Conservation (phyloP, 108 stramenopile species). For the Cyclotella cryptica region DNA sequence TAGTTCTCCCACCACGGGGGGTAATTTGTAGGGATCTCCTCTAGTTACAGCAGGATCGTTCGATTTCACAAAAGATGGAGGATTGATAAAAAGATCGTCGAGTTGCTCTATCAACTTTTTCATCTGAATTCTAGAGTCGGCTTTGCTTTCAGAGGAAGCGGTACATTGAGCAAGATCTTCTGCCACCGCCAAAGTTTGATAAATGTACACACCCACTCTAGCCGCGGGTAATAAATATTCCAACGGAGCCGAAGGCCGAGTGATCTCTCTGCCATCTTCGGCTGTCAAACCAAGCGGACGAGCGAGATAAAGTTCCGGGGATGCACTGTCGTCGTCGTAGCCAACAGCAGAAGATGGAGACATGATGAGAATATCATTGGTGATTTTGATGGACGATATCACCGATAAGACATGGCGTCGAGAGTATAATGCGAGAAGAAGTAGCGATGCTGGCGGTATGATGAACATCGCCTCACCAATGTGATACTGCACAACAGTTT, state of each 20-base stretch:
- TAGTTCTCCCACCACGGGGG: conserved; percentile 45
- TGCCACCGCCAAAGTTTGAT: conserved; percentile 40
- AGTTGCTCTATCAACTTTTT: conserved; percentile 11
- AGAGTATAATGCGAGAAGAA: background rate
- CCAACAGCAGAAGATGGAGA: conserved; percentile 7
- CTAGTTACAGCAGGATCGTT: conserved; percentile 34
- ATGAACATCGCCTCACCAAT: no score
- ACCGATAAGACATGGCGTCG: background rate
- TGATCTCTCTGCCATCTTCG: background rate
- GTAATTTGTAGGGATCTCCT: conserved; percentile 43
- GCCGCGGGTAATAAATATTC: conserved; percentile 63
- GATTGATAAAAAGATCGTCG: conserved; percentile 28
- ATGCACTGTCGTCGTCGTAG: background rate
- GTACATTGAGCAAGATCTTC: conserved; percentile 27
- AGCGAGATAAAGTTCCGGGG: conserved; percentile 19
- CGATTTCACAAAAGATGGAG: conserved; percentile 31
- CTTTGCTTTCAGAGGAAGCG: background rate
- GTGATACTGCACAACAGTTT: no score
- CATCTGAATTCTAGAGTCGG: background rate
- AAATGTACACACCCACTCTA: conserved; percentile 62
- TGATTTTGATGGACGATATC: background rate
- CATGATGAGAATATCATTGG: background rate
- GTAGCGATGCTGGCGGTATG: background rate
- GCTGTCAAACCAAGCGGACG: conserved; percentile 8
- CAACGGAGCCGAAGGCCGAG: conserved; percentile 55